A percentile compares a stretch with the other conserved stretches of the same genome.
phyloP scores from a whole-genome alignment of 352 stramenopile species.

The Pythium volutum region DNA sequence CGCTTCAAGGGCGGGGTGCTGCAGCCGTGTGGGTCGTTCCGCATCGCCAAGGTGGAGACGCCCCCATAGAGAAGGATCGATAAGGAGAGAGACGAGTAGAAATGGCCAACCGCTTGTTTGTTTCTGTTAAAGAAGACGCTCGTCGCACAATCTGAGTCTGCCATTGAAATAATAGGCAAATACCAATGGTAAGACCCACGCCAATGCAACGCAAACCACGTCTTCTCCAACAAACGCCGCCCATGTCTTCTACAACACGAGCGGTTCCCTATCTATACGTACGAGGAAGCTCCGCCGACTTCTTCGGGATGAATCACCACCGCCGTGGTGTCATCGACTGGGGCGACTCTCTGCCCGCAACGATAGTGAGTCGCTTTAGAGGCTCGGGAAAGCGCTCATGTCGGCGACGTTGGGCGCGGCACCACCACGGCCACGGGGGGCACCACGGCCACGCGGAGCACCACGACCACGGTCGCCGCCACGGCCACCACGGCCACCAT shows the following conservation, averaged over 20 bases:
- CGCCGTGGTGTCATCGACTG: slow-evolving; percentile 39
- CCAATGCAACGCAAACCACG: slow-evolving; percentile 36
- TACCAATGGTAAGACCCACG: slow-evolving; percentile 56
- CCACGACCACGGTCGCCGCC: slow-evolving; percentile 11
- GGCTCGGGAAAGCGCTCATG: slow-evolving; percentile 82
- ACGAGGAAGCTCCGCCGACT: slow-evolving; percentile 34
- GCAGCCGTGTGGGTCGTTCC: slow-evolving; percentile 40
- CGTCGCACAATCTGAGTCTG: slow-evolving; percentile 55
- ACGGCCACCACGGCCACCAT: slow-evolving; percentile 32
- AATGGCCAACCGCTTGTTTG: slow-evolving; percentile 28
- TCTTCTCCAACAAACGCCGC: slow-evolving; percentile 58
- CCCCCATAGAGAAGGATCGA: neutral
- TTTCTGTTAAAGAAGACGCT: slow-evolving; percentile 40
- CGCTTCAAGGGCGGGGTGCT: slow-evolving; percentile 47
- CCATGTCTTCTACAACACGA: slow-evolving; percentile 64
- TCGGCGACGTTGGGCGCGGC: slow-evolving; percentile 73
- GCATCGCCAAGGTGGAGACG: slow-evolving; percentile 26
- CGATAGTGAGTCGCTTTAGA: slow-evolving; percentile 51
- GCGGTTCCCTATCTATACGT: slow-evolving; percentile 57
- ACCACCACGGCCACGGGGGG: slow-evolving; percentile 34
- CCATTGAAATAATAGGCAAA: slow-evolving; percentile 72
- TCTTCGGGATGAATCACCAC: slow-evolving; percentile 30
- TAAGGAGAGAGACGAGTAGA: slow-evolving; percentile 6
- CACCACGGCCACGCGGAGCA: slow-evolving; percentile 24
- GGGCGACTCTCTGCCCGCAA: slow-evolving; percentile 13